A percentile compares a stretch with the other conserved stretches of the same genome.
These are phyloP conservation scores for Mrakia hoshinonis DNA, from an alignment of 768 basidiomycete genomes.

Conservation along the genomic window DNA sequence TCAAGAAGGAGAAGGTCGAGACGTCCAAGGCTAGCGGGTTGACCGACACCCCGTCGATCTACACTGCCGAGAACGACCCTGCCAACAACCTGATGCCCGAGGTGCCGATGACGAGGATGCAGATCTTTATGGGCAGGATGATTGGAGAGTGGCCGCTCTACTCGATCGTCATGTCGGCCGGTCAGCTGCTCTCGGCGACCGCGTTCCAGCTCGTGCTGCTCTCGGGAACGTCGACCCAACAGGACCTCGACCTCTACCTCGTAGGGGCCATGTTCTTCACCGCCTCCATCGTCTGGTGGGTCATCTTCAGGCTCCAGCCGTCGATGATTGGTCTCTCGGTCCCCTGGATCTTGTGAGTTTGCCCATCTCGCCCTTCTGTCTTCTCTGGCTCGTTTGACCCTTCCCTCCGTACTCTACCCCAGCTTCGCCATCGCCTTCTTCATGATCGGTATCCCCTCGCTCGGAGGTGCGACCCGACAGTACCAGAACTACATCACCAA, in stretches of 20 bases:
- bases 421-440: constrained; percentile 76
- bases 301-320: constrained; percentile 71
- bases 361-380: too few relatives aligned
- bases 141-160: constrained; percentile 83
- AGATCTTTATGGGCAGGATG: constrained; percentile 72
- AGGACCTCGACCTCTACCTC: constrained; percentile 74
- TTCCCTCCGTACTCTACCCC: constrained; percentile 27
- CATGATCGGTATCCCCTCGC: constrained; percentile 76
- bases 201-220: constrained; percentile 87
- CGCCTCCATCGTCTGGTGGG: constrained; percentile 66
- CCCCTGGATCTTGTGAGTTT: constrained; percentile 71
- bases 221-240: constrained; percentile 74
- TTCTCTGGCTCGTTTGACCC: neutral
- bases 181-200: constrained; percentile 4
- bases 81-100: constrained; percentile 31
- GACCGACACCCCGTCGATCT: constrained; percentile 18
- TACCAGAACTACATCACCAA: constrained; percentile 38
- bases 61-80: constrained; percentile 24
- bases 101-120: constrained; percentile 42
- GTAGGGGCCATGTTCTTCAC: constrained; percentile 79
- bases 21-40: constrained; percentile 23
- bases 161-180: constrained; percentile 30
- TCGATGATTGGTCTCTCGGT: constrained; percentile 74
- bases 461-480: constrained; percentile 50
- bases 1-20: constrained; percentile 54